These are phyloP conservation scores for Lactarius hatsudake DNA, from an alignment of 768 basidiomycete genomes.

Conservation along the genomic window DNA sequence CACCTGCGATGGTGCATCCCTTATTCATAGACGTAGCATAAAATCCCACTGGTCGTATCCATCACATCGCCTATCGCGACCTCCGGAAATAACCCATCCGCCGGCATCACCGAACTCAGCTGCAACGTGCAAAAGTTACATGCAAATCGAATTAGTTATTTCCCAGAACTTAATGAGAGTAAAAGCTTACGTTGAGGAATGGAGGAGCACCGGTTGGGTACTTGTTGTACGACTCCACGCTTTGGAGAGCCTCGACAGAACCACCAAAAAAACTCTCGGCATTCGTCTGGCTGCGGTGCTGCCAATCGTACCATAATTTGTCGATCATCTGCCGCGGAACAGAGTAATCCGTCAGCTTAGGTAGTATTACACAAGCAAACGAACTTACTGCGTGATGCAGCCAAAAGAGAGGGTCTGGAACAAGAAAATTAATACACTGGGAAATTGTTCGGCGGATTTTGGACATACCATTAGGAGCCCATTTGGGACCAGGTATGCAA, in stretches of 20 bases:
- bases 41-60: conserved; percentile 33
- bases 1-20: neutral
- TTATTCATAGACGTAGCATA: conserved; percentile 40
- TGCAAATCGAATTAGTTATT: too few species aligned
- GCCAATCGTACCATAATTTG: conserved; percentile 41
- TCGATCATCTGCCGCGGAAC: conserved; percentile 35
- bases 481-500: conserved; percentile 33
- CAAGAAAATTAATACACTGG: neutral
- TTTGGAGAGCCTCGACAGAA: conserved; percentile 32
- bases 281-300: conserved; percentile 31
- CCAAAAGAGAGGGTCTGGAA: conserved; percentile 38
- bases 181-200: conserved; percentile 27
- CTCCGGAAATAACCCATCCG: conserved; percentile 32
- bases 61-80: conserved; percentile 33
- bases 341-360: too few species aligned
- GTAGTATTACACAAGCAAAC: neutral
- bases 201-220: conserved; percentile 34
- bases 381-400: conserved; percentile 36
- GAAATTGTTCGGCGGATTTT: neutral
- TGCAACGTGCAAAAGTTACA: neutral
- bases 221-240: conserved; percentile 25
- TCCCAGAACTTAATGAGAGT: neutral
- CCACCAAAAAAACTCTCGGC: conserved; percentile 35
- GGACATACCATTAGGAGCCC: conserved; percentile 35
- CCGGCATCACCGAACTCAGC: conserved; percentile 33